These are phyloP conservation scores for Cercospora janseana DNA, from an alignment of 2,329 filamentous ascomycete species.

Conservation along the genomic window DNA sequence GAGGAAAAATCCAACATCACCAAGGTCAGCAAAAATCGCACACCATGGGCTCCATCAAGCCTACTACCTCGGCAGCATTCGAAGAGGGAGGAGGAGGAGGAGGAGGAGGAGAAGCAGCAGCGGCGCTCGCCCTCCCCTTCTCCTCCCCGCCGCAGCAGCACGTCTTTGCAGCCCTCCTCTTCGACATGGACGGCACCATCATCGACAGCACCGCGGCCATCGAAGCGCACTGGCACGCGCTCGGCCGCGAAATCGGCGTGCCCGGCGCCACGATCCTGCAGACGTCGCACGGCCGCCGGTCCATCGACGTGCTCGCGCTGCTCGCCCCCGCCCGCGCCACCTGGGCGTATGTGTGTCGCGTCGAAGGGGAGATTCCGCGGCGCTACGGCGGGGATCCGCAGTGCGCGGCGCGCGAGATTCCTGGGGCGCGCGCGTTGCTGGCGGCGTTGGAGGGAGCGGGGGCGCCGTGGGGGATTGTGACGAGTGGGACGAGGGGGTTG, in stretches of 20 bases:
- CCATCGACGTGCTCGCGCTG: conserved; percentile 78
- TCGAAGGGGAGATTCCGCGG: conserved; percentile 75
- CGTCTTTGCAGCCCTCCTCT: conserved; percentile 52
- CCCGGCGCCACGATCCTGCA: conserved; percentile 76
- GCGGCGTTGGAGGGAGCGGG: conserved; percentile 38
- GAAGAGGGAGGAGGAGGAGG: conserved; percentile 18
- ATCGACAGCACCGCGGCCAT: conserved; percentile 79
- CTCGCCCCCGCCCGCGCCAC: conserved; percentile 83
- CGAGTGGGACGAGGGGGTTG: conserved; percentile 49
- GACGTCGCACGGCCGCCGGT: conserved; percentile 86
- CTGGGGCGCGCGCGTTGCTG: conserved; percentile 57
- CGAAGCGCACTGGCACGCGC: conserved; percentile 72
- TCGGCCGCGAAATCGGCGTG: conserved; percentile 79
- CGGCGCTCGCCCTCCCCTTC: conserved; percentile 44
- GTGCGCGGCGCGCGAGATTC: conserved; percentile 75
- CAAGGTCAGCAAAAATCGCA: background rate
- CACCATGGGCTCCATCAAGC: conserved; percentile 9
- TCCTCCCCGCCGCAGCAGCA: too few relatives aligned
- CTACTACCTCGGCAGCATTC: too few relatives aligned
- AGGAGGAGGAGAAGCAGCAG: background rate
- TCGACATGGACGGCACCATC: conserved; percentile 80
- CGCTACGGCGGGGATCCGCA: conserved; percentile 73
- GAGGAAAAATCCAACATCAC: background rate
- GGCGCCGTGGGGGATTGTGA: conserved; percentile 79
- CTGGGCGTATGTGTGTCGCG: conserved; percentile 80